Evolutionary conservation across 306 rosid species (phyloP), one percentile per base, ranked within the genome.

Genomic region (Corylus heterophylla): DNA sequence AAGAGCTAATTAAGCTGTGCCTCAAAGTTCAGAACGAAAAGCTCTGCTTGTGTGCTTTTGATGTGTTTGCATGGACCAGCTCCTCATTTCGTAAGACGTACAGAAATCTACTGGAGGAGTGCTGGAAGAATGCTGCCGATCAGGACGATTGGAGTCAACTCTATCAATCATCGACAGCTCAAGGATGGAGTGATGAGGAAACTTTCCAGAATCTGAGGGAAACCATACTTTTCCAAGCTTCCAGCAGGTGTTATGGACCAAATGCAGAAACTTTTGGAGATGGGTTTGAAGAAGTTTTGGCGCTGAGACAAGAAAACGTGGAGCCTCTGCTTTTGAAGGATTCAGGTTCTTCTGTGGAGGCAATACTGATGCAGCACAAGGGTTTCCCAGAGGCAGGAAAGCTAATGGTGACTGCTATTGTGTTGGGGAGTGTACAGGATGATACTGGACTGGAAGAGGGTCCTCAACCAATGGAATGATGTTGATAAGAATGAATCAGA

Each of bases 181-280:
- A 89, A 86, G 98, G 98, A 49, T 92, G 98, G 98, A 83, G 92
- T 27, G 98, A 95, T 1, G 92, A 89, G 79, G 97, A 91, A 82
- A 91, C 86, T 17, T 59, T 84, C 81, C 92, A 82, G 77, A 89
- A 87, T 73, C 83, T 91, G 78, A 89, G 80, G 74, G 83, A 81
- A 49, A 91, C 96, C 0, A 62, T 79, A 39, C 89, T 92, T 73
- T 93, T 91, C 80, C 90, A 77, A 89, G 98, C 93, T 76, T 95
- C 98, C 74, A 85, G 71, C 76, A 87, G 92, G 82, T 95, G 98
- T 74, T 91, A 95, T 54, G 94, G 97, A 81, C 87, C 90, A 45
- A 69, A 42, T 75, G 92, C 92, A 29, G 92, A 81, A 82, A 85
- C 87, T n/a, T 92, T 89, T 73, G 98, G 88, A 80, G 97, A 88